Evolutionary conservation across 805 yeast genomes (phyloP).

Genomic region (Saturnispora mendoncae): DNA sequence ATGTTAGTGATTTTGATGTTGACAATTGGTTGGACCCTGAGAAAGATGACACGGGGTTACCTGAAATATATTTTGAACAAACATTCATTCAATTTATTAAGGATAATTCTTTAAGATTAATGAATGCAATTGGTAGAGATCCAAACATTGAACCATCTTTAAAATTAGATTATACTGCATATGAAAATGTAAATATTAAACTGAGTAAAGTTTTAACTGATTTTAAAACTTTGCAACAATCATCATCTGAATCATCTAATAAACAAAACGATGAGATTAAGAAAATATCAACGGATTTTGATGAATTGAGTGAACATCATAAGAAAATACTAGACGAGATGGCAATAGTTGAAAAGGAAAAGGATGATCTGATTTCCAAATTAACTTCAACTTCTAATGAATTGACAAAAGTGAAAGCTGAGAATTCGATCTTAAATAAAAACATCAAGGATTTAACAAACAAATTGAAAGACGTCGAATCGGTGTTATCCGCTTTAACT

Average conservation of each 20-base stretch:
- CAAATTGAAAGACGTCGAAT: conserved; percentile 18
- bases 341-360: conserved; percentile 26
- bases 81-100: conserved; percentile 57
- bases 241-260: conserved; percentile 13
- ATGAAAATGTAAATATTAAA: conserved; percentile 36
- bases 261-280: conserved; percentile 20
- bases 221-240: conserved; percentile 16
- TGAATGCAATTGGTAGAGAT: conserved; percentile 61
- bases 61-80: conserved; percentile 65
- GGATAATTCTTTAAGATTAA: conserved; percentile 60
- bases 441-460: conserved; percentile 20
- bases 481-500: conserved; percentile 18
- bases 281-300: conserved; percentile 21
- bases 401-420: conserved; percentile 19
- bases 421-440: conserved; percentile 28
- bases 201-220: conserved; percentile 16
- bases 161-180: conserved; percentile 54
- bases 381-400: conserved; percentile 21
- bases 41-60: conserved; percentile 79
- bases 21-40: conserved; percentile 40
- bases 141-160: conserved; percentile 67
- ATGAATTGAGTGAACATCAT: conserved; percentile 27
- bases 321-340: conserved; percentile 23
- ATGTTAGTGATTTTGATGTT: conserved; percentile 49
- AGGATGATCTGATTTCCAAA: conserved; percentile 20